Evolutionary conservation across 2,329 filamentous ascomycete species (phyloP).

Genomic region (Epichloe brachyelytri): DNA sequence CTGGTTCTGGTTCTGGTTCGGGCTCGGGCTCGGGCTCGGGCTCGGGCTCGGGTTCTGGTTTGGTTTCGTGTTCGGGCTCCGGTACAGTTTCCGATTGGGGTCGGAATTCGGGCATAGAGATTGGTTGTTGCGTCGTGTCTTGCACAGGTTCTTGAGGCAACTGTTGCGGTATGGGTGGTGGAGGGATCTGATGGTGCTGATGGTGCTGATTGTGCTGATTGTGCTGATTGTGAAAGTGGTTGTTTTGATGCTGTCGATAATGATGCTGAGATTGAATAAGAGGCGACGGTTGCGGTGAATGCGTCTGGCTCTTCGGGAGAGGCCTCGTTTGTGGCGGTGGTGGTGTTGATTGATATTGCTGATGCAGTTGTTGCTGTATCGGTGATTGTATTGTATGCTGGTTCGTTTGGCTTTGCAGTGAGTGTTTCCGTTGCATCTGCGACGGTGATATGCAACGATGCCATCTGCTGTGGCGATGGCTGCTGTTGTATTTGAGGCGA

Average conservation of each 20-base stretch:
- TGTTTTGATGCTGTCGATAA: neutral
- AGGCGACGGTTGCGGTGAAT: slow-evolving; percentile 13
- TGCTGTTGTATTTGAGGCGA: slow-evolving; percentile 11
- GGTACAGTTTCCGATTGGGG: neutral
- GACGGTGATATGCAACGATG: slow-evolving; percentile 4
- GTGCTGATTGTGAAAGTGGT: neutral
- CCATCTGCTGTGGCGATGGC: slow-evolving; percentile 7
- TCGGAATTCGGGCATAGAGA: neutral
- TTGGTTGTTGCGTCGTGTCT: neutral
- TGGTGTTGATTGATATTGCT: slow-evolving; percentile 12
- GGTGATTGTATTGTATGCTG: slow-evolving; percentile 7
- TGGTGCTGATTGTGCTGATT: neutral
- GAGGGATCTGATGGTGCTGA: slow-evolving; percentile 1
- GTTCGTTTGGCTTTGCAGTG: slow-evolving; percentile 5
- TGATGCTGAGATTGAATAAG: slow-evolving; percentile 5
- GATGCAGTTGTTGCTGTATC: slow-evolving; percentile 15
- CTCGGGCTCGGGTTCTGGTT: slow-evolving; percentile 1
- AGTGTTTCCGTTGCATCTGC: slow-evolving; percentile 8
- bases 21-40: neutral
- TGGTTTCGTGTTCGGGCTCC: neutral
- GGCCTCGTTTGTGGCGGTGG: slow-evolving; percentile 2
- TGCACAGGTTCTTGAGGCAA: slow-evolving; percentile 2
- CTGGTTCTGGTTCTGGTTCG: neutral
- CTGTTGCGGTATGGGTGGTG: slow-evolving; percentile 5
- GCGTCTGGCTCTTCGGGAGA: slow-evolving; percentile 11